These are phyloP conservation scores for Fusarium tanahbumbuense DNA, from an alignment of 2,329 filamentous ascomycete genomes.

Conservation along the genomic window DNA sequence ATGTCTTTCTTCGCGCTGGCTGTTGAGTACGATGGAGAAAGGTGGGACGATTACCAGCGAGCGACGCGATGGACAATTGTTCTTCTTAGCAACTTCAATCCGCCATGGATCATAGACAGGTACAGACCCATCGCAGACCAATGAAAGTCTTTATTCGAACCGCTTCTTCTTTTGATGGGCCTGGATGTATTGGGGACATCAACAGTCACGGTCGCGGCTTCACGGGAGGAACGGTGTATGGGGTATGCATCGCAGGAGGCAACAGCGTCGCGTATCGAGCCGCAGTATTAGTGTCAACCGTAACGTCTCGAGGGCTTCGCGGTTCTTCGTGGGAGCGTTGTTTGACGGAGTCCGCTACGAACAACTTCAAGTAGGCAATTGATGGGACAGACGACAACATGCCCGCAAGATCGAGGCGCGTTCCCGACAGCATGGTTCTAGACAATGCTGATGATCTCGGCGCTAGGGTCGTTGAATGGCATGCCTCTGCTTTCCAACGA, in stretches of 20 bases:
- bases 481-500: not conserved
- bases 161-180: not conserved
- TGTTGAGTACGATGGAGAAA: not conserved
- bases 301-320: not conserved
- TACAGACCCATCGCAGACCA: not conserved
- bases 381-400: not conserved
- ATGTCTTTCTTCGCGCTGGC: not conserved
- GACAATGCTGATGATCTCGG: fast-evolving
- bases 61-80: not conserved
- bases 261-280: not conserved
- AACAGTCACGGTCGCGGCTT: not conserved
- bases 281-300: not conserved
- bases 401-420: not conserved
- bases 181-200: not conserved
- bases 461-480: not conserved
- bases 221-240: not conserved
- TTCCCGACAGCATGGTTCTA: not conserved
- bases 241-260: not conserved
- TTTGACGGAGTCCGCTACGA: not conserved
- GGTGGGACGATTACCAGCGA: not conserved
- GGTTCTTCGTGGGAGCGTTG: not conserved
- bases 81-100: not conserved
- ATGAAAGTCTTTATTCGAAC: not conserved
- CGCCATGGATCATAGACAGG: not conserved
- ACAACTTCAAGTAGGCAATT: not conserved